Percentiles rank a stretch among this genome's conserved stretches.
phyloP scores from a whole-genome alignment of 2,329 filamentous ascomycete species.

The Thelonectria olida region DNA sequence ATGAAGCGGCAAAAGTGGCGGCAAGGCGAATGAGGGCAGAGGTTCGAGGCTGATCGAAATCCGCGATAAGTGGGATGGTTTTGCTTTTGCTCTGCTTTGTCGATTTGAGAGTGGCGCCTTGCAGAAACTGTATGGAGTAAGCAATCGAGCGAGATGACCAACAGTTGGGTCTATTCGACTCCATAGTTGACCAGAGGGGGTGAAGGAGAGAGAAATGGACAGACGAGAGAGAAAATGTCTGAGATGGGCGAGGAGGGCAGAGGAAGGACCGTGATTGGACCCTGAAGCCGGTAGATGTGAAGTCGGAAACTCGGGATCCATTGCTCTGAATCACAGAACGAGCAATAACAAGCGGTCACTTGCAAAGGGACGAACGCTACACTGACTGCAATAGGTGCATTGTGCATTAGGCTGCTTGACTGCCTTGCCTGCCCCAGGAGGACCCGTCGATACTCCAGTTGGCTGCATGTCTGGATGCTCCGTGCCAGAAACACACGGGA shows the following conservation, averaged over 20 bases:
- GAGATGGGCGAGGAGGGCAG: slow-evolving; percentile 33
- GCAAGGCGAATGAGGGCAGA: too few species aligned
- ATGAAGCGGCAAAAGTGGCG: neutral
- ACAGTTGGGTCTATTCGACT: slow-evolving; percentile 2
- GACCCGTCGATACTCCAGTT: slow-evolving; percentile 30
- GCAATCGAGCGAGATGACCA: slow-evolving; percentile 14
- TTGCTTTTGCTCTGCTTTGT: neutral
- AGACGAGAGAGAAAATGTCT: slow-evolving; percentile 11
- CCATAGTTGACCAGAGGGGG: slow-evolving; percentile 22
- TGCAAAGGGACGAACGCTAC: neutral
- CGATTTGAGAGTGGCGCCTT: slow-evolving; percentile 25
- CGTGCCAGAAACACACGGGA: slow-evolving; percentile 15
- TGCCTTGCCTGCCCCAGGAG: slow-evolving; percentile 7
- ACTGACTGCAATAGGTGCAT: neutral
- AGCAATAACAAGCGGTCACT: neutral
- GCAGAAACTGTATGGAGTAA: slow-evolving; percentile 7
- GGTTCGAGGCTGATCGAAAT: slow-evolving; percentile 20
- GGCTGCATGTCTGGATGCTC: slow-evolving; percentile 26
- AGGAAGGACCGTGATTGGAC: slow-evolving; percentile 21
- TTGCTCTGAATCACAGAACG: neutral
- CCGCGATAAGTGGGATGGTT: neutral
- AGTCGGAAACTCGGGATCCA: slow-evolving; percentile 14
- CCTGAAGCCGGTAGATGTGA: slow-evolving; percentile 24
- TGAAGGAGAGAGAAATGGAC: slow-evolving; percentile 8
- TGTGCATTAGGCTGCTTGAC: slow-evolving; percentile 23